These are phyloP conservation scores for Candida boleticola DNA, from an alignment of 805 yeast species.

Conservation along the genomic window DNA sequence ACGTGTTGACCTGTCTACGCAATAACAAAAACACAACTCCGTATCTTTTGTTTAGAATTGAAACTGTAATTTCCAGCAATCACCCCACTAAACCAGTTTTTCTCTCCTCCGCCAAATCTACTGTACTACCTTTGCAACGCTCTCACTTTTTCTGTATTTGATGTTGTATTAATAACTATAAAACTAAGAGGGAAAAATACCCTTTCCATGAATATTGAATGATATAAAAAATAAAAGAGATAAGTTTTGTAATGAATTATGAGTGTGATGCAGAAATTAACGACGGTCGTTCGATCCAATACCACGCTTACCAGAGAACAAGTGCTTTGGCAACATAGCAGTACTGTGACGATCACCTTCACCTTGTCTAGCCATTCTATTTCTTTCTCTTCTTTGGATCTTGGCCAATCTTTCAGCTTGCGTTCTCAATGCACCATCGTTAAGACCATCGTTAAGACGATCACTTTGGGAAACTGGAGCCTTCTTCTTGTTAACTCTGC, in stretches of 20 bases:
- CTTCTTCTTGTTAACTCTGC: conserved; percentile 34
- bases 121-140: neutral
- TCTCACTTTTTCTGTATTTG: neutral
- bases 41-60: no score
- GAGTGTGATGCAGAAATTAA: conserved; percentile 27
- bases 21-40: no score
- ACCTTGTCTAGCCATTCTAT: conserved; percentile 88
- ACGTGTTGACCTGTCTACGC: no score
- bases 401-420: conserved; percentile 87
- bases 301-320: conserved; percentile 96
- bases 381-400: conserved; percentile 89
- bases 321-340: conserved; percentile 86
- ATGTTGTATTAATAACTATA: no score
- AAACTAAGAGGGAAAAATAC: no score
- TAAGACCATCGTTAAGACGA: conserved; percentile 82
- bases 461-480: conserved; percentile 64
- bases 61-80: no score
- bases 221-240: conserved; percentile 1
- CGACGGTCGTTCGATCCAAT: conserved; percentile 90
- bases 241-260: no score
- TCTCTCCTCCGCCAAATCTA: no score
- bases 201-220: no score
- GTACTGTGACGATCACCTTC: conserved; percentile 92
- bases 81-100: no score
- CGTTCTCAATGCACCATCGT: conserved; percentile 74